Evolutionary conservation across 2,329 filamentous ascomycete species (phyloP), one percentile per base, ranked within the genome.

Genomic region (Colletotrichum orbiculare): DNA sequence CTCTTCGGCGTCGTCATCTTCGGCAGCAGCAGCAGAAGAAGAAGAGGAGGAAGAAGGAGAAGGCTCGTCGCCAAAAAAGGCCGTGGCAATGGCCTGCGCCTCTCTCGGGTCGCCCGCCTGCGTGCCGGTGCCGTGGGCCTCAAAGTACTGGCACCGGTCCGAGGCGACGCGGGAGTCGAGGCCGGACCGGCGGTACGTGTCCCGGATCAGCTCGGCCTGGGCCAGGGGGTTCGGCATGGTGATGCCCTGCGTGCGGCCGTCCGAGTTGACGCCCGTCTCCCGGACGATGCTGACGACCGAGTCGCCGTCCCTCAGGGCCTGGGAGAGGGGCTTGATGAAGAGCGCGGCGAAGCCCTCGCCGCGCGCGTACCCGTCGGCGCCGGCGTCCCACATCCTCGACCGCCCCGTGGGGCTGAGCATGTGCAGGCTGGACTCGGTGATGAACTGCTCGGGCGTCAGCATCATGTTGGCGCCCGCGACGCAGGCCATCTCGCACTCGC

Each of bases 351-450:
- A 72, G 1, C 82, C 83, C 67, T 85, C 83, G 4, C 81, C 83
- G 41, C 82, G 74, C 1, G 74, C 81, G 66, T 85, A 86, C 2
- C 83, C 84, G 68, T 82, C 74, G 4, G 80, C 83, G 33, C 71
- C 68, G 11, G 72, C 64, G 58, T 84, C 83, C 64, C 78, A 83
- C 13, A 72, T 70, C 38, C 73, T 73, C 6, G 71, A 80, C 38
- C 66, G 70, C 6, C 75, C 74, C 25, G 75, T 71, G 4, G 69
- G 68, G 39, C 69, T 71, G 9, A 75, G 64, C 64, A 73, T 73
- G 37, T 64, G 74, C 0, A 64, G 64, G 5, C 60, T 70, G 15
- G 53, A 60, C 25, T 73, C 71, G 54, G 70, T 71, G 39, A 66
- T 61, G 57, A 66, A 65, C 41, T 67, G 65, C 53, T 67, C 61